Evolutionary conservation across 2,329 filamentous ascomycete genomes (phyloP).

Genomic region (Monosporascus sp.): DNA sequence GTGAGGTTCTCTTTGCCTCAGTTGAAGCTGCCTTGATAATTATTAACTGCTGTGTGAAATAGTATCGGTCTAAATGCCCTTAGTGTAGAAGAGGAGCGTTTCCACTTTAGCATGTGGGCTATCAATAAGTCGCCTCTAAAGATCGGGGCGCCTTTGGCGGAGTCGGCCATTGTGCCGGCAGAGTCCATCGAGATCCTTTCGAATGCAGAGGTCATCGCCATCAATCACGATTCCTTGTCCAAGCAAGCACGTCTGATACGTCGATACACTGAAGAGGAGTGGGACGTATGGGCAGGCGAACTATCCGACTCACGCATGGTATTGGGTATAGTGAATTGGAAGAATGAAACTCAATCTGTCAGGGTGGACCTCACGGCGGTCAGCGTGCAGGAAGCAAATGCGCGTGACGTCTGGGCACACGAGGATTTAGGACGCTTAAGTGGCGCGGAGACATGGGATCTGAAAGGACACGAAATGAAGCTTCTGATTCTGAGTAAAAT

Average conservation of each 20-base stretch:
- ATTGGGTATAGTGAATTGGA: conserved; percentile 45
- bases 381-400: conserved; percentile 33
- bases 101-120: conserved; percentile 48
- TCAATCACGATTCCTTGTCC: conserved; percentile 52
- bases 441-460: conserved; percentile 25
- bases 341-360: conserved; percentile 35
- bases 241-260: conserved; percentile 44
- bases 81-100: conserved; percentile 40
- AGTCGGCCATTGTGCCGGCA: conserved; percentile 29
- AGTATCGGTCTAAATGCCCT: conserved; percentile 42
- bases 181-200: conserved; percentile 37
- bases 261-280: conserved; percentile 41
- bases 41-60: neutral
- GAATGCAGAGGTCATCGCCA: conserved; percentile 49
- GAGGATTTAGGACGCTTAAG: conserved; percentile 27
- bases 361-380: conserved; percentile 34
- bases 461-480: conserved; percentile 34
- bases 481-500: conserved; percentile 33
- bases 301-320: conserved; percentile 38
- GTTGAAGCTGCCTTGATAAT: neutral
- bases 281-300: conserved; percentile 46
- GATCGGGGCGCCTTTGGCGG: conserved; percentile 37
- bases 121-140: conserved; percentile 45
- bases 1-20: conserved; percentile 19
- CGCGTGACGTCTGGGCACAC: conserved; percentile 35